A percentile compares a stretch with the other conserved stretches of the same genome.
These are phyloP conservation scores for Skeletonema menzelii DNA, from an alignment of 108 stramenopile genomes.

Conservation along the genomic window DNA sequence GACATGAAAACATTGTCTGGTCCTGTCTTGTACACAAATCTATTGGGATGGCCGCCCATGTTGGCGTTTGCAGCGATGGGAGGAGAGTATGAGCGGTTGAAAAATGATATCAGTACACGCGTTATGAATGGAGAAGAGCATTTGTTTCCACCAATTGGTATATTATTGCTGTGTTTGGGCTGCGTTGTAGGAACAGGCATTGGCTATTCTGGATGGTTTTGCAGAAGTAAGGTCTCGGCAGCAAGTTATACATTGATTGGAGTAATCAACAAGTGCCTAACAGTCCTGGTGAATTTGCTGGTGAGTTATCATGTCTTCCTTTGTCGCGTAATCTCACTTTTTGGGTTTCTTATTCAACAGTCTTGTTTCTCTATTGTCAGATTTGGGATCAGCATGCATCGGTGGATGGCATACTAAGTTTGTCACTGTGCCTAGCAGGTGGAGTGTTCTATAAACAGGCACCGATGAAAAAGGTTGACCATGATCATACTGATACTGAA, in stretches of 20 bases:
- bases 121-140: conserved; percentile 12
- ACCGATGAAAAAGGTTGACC: conserved; percentile 56
- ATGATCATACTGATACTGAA: not conserved
- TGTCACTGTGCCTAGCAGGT: conserved; percentile 84
- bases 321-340: not conserved
- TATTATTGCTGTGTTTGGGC: conserved; percentile 60
- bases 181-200: conserved; percentile 87
- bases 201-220: conserved; percentile 89
- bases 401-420: conserved; percentile 67
- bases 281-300: conserved; percentile 78
- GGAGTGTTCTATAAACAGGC: conserved; percentile 87
- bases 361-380: not conserved
- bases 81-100: conserved; percentile 61
- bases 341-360: not conserved
- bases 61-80: conserved; percentile 70
- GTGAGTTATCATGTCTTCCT: not conserved
- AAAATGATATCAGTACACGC: conserved; percentile 24
- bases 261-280: conserved; percentile 90
- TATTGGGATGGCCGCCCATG: conserved; percentile 84
- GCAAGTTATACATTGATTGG: conserved; percentile 86
- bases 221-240: conserved; percentile 78
- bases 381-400: conserved; percentile 94
- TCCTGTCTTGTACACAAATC: conserved; percentile 90
- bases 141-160: conserved; percentile 39
- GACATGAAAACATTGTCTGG: conserved; percentile 80